phyloP scores from a whole-genome alignment of 306 rosid species.

The Parietaria judaica region DNA sequence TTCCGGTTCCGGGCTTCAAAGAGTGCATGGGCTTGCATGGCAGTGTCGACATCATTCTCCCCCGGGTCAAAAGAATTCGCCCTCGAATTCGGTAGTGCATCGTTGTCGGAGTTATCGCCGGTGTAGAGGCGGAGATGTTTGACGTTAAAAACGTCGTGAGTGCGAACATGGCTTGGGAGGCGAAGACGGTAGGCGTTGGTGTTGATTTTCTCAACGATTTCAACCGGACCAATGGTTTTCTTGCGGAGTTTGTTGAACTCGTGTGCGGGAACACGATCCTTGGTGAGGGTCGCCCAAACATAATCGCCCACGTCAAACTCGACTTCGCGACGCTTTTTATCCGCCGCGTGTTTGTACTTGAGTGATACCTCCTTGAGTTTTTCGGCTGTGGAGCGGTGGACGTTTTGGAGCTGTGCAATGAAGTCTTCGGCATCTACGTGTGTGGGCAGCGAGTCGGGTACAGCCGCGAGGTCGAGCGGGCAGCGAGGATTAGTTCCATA shows the following conservation, averaged over 20 bases:
- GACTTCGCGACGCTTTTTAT: neutral
- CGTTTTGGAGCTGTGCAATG: neutral
- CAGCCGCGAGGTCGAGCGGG: neutral
- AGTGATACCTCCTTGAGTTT: neutral
- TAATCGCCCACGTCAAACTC: slow-evolving; percentile 1
- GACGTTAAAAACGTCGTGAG: too few relatives aligned
- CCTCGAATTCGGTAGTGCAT: too few relatives aligned
- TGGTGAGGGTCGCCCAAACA: neutral
- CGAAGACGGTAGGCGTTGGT: too few relatives aligned
- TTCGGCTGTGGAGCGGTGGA: neutral
- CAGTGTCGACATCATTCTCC: too few relatives aligned
- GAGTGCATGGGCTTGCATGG: too few relatives aligned
- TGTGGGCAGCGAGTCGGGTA: neutral
- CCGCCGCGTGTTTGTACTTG: neutral
- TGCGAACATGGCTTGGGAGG: too few relatives aligned
- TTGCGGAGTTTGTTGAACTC: slow-evolving; percentile 1
- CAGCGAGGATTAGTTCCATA: neutral
- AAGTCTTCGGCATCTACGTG: neutral
- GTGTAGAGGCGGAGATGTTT: too few relatives aligned
- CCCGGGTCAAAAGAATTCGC: too few relatives aligned
- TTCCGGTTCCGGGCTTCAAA: too few relatives aligned
- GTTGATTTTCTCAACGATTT: neutral
- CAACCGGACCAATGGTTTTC: neutral
- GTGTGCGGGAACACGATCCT: neutral
- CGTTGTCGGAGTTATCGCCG: too few relatives aligned